A percentile compares a stretch with the other conserved stretches of the same genome.
Conservation (phyloP, 805 yeast species). For the Lipomyces mesembrius region DNA sequence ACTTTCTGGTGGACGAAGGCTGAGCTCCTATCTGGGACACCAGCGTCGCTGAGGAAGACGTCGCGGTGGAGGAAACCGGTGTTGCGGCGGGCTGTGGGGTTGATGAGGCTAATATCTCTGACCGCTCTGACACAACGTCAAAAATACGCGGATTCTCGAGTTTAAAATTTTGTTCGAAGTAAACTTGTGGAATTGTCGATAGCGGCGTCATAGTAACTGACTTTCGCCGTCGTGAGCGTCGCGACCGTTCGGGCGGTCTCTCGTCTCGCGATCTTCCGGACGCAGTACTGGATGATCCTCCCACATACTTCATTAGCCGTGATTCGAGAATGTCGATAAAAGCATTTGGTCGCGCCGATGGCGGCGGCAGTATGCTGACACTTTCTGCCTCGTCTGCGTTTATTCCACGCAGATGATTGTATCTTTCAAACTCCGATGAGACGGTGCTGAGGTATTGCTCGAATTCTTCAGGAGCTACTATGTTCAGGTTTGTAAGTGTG, state of each 20-base stretch:
- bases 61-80: conserved; percentile 15
- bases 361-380: background rate
- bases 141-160: conserved; percentile 88
- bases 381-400: background rate
- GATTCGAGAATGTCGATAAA: conserved; percentile 25
- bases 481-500: conserved; percentile 59
- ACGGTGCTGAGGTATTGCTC: conserved; percentile 53
- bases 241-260: background rate
- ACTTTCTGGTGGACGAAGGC: conserved; percentile 43
- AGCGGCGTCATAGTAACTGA: conserved; percentile 42
- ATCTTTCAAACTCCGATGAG: conserved; percentile 51
- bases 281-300: background rate
- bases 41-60: conserved; percentile 8
- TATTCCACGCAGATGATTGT: conserved; percentile 13
- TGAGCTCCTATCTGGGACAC: conserved; percentile 9
- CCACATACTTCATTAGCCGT: conserved; percentile 10
- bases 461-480: conserved; percentile 52
- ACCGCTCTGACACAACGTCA: conserved; percentile 68
- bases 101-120: conserved; percentile 48
- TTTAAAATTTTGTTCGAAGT: conserved; percentile 68
- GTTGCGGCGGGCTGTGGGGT: conserved; percentile 30
- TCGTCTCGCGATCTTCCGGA: background rate
- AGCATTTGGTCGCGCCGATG: background rate
- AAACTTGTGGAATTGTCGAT: conserved; percentile 67
- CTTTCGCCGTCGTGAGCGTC: conserved; percentile 10